Evolutionary conservation across 495 filamentous ascomycete species (phyloP).

Genomic region (Aspergillus funiculosus): DNA sequence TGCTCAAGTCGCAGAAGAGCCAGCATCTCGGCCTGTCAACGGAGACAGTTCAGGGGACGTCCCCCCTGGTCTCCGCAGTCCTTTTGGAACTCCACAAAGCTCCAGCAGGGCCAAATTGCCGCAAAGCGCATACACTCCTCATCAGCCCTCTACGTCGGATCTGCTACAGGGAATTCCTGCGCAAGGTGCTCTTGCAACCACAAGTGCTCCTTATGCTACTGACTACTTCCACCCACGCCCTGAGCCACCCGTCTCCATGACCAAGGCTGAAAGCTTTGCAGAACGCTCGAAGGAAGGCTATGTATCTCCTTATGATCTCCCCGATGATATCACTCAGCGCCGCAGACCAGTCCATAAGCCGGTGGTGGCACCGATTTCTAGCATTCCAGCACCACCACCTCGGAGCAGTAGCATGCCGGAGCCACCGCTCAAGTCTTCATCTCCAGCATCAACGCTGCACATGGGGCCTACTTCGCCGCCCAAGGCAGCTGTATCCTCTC

Average conservation of each 20-base stretch:
- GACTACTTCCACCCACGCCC: constrained; percentile 38
- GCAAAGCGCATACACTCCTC: constrained; percentile 34
- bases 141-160: constrained; percentile 42
- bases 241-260: constrained; percentile 29
- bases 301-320: constrained; percentile 88
- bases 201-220: constrained; percentile 27
- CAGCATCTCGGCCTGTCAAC: constrained; percentile 16
- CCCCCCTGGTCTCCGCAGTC: constrained; percentile 23
- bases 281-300: constrained; percentile 89
- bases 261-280: constrained; percentile 67
- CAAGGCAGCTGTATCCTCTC: constrained; percentile 21
- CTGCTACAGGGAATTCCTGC: constrained; percentile 29
- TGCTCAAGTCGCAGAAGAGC: constrained; percentile 27
- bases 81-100: constrained; percentile 30
- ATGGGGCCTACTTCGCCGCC: constrained; percentile 25
- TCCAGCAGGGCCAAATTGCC: constrained; percentile 17
- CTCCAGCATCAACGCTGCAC: constrained; percentile 15
- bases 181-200: constrained; percentile 26
- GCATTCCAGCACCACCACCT: constrained; percentile 36
- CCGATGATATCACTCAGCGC: constrained; percentile 74
- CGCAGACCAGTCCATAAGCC: constrained; percentile 49
- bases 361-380: constrained; percentile 21
- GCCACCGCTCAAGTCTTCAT: constrained; percentile 25
- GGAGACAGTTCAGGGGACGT: constrained; percentile 4
- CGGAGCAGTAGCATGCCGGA: constrained; percentile 57